phyloP scores from a whole-genome alignment of 176 grass and related monocot genomes.

The Oryza glumipatula region DNA sequence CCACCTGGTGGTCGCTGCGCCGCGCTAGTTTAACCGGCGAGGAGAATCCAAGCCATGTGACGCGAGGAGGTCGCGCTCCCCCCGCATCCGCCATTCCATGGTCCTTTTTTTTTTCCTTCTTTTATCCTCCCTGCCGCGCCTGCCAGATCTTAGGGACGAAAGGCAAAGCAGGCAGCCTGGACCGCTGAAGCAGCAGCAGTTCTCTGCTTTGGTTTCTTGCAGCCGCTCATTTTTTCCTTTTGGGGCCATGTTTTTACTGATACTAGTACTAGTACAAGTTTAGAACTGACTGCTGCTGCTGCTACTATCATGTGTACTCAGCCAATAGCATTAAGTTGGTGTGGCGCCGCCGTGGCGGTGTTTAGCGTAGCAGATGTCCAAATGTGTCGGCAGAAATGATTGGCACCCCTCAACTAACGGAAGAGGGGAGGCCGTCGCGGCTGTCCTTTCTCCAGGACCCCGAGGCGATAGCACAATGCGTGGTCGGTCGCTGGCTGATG shows the following conservation, averaged over 20 bases:
- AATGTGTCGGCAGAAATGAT: slow-evolving; percentile 54
- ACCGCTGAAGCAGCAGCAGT: background rate
- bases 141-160: slow-evolving; percentile 25
- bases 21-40: slow-evolving; percentile 49
- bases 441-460: slow-evolving; percentile 10
- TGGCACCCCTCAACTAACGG: slow-evolving; percentile 54
- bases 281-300: background rate
- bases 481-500: background rate
- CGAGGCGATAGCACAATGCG: background rate
- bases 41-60: slow-evolving; percentile 53
- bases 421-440: background rate
- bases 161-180: background rate
- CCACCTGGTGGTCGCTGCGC: slow-evolving; percentile 33
- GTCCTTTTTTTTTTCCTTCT: slow-evolving; percentile 36
- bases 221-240: background rate
- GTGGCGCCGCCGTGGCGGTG: background rate
- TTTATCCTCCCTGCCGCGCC: background rate
- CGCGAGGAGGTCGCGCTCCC: slow-evolving; percentile 30
- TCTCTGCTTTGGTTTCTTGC: background rate
- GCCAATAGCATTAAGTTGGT: slow-evolving; percentile 8
- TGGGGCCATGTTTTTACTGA: background rate
- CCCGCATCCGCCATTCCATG: slow-evolving; percentile 39
- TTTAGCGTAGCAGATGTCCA: slow-evolving; percentile 44
- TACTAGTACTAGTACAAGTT: background rate
- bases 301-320: background rate